Base-by-base conservation (phyloP, 164 flowering plant genomes). In the Dillenia suffruticosa region DNA sequence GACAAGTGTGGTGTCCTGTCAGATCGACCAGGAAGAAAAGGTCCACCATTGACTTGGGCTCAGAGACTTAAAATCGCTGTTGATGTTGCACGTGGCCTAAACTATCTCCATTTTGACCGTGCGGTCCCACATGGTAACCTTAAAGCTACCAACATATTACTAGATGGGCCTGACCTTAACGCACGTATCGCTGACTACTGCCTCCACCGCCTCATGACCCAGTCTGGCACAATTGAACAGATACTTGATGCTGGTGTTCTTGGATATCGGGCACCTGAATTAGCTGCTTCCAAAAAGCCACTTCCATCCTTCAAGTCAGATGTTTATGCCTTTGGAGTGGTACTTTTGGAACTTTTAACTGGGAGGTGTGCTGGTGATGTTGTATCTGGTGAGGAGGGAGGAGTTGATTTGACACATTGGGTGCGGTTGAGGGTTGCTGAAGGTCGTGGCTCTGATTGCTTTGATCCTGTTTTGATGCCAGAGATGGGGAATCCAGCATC, bases 151-250 rank as follows among this genome's bases (percentile, higher is more conserved):
- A 95, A 95, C 69, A 51, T 92, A 10, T 69, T 92, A 11, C 61
- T 95, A 58, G 97, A 95, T 11, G 97, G 97, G n/a, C 80, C 91
- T 17, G 96, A 95, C 13, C 83, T 88, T 1, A 90, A 85, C 74
- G 97, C 85, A 10, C 91, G 97, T 7, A 87, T 95, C 46, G 89
- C 94, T 13, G 99, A 95, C 68, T 95, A 88, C 74, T 85, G 97
- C 71, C 99, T 95, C 17, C 99, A 95, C 70, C 89, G 97, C 22
- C 87, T 95, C 47, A 90, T 95, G 99, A 95, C 96, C 48, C 97
- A 84, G 50, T 85, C 93, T n/a, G 97, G 99, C 46, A 88, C 90
- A 8, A 60, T 71, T 2, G 96, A 92, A 60, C 99, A 92, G 73
- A 90, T 95, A 62, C 94, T 88, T 8, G 97, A 95, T 68, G 82